Evolutionary conservation across 2,329 filamentous ascomycete species (phyloP).

Genomic region (Arthrobotrys entomopaga): DNA sequence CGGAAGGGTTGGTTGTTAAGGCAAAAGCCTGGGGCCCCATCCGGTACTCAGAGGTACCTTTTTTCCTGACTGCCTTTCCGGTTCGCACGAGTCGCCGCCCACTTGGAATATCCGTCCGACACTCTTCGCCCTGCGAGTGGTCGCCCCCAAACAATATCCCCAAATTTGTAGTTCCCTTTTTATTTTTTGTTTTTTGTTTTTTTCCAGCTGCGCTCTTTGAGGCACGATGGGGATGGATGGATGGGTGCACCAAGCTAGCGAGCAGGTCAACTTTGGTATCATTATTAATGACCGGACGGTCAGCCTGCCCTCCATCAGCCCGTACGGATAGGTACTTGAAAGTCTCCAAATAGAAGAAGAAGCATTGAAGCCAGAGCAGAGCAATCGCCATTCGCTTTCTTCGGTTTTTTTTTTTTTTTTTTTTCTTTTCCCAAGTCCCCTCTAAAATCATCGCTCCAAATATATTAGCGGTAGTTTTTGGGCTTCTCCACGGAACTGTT

Average conservation of each 20-base stretch:
- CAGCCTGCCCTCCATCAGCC: slow-evolving; percentile 46
- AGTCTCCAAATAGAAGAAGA: slow-evolving; percentile 1
- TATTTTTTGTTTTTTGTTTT: slow-evolving; percentile 26
- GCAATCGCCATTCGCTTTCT: slow-evolving; percentile 35
- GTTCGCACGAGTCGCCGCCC: slow-evolving; percentile 52
- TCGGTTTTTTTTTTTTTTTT: slow-evolving; percentile 24
- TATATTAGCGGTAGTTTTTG: slow-evolving; percentile 16
- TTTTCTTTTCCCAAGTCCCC: slow-evolving; percentile 22
- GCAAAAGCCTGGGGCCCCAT: slow-evolving; percentile 35
- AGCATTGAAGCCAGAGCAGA: slow-evolving; percentile 26
- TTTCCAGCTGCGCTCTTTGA: slow-evolving; percentile 53
- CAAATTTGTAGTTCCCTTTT: slow-evolving; percentile 23
- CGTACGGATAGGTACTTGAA: not conserved
- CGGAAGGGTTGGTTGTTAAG: slow-evolving; percentile 17
- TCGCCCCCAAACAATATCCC: slow-evolving; percentile 43
- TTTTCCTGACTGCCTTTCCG: slow-evolving; percentile 37
- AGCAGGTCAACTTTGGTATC: slow-evolving; percentile 49
- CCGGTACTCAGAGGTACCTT: slow-evolving; percentile 52
- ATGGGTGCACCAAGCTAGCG: slow-evolving; percentile 43
- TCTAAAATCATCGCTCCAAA: slow-evolving; percentile 12
- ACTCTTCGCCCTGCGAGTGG: slow-evolving; percentile 38
- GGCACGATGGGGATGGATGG: slow-evolving; percentile 2
- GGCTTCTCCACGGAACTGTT: no score
- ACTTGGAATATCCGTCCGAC: slow-evolving; percentile 56
- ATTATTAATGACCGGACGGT: slow-evolving; percentile 50